Percentiles rank a stretch among this genome's conserved stretches.
phyloP scores from a whole-genome alignment of 2,329 filamentous ascomycete genomes.

The Aspergillus thermomutatus region DNA sequence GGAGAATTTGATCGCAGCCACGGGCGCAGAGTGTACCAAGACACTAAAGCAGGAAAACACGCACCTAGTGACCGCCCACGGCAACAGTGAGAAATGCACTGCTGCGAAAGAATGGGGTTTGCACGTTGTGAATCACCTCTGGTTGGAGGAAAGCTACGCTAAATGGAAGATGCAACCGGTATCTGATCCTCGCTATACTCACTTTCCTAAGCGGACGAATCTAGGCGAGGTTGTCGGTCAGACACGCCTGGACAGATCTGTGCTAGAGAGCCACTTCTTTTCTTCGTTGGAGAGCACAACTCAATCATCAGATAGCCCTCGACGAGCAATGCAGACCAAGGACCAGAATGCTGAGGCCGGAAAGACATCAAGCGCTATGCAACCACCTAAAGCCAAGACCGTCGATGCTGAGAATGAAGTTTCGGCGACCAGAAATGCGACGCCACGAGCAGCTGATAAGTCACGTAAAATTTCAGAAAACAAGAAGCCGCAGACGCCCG shows the following conservation, averaged over 20 bases:
- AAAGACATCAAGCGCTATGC: conserved; percentile 17
- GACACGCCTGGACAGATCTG: conserved; percentile 72
- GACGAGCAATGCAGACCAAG: conserved; percentile 34
- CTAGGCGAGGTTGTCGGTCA: conserved; percentile 90
- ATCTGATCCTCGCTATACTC: conserved; percentile 71
- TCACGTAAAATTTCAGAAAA: conserved; percentile 27
- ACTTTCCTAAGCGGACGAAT: conserved; percentile 87
- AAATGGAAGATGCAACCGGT: conserved; percentile 74
- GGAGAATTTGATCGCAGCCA: conserved; percentile 81
- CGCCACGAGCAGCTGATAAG: conserved; percentile 26
- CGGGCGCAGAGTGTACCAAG: conserved; percentile 87
- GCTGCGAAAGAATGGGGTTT: conserved; percentile 92
- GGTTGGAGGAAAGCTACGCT: conserved; percentile 96
- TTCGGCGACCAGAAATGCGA: conserved; percentile 18
- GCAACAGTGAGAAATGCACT: conserved; percentile 85
- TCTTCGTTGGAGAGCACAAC: conserved; percentile 27
- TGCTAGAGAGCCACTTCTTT: conserved; percentile 68
- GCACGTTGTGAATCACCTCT: conserved; percentile 86
- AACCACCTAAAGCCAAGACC: conserved; percentile 19
- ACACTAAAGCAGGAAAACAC: conserved; percentile 95
- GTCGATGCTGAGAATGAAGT: conserved; percentile 16
- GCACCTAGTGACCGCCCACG: conserved; percentile 87
- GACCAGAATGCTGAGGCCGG: conserved; percentile 29
- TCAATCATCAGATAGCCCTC: conserved; percentile 14
- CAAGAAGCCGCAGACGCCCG: conserved; percentile 50